Evolutionary conservation across 2,329 filamentous ascomycete genomes (phyloP), one percentile per base, ranked within the genome.

Genomic region (Paradendryphiella salina): DNA sequence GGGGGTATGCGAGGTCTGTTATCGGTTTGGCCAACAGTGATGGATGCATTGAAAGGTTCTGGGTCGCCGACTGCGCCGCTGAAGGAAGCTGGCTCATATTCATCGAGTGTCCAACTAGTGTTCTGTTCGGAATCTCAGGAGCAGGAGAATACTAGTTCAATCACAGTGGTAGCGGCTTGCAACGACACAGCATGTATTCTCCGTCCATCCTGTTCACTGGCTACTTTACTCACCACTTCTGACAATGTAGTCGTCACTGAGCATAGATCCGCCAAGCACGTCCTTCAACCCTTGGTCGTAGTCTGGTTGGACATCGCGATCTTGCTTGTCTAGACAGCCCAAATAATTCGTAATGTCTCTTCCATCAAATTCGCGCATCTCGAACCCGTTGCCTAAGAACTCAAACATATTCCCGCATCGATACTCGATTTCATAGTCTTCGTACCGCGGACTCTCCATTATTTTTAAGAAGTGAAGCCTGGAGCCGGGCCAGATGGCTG

Each of bases 321-420:
- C 73, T 18, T 70, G 61, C 7, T 65, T 65, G 56, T 76, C 67
- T 50, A 76, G 48, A 38, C 54, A 57, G 0, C 76, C 76, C 34
- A 79, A 51, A 65, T 79, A 79, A 57, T 75, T 68, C 32, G 75
- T 78, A 17, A 78, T 71, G 63, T 78, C 76, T 46, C 75, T 69
- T n/a, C 76, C 76, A 64, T 79, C 76, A 61, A 71, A 70, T 63
- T 79, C 76, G 42, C 76, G 62, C n/a, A 65, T 63, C 53, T 75
- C 69, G 48, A 79, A 79, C n/a, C 62, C 63, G 52, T 67, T 65
- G 1, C 64, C 65, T 20, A 67, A 20, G 21, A 61, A 66, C 15
- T 37, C 47, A 52, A 66, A 66, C 45, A 55, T 49, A n/a, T 68
- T 63, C 14, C 44, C 49, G 11, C 32, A 40, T 29, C 50, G 28